Conservation (phyloP, 1,139 yeast species). For the Lodderomyces oxycetoniae region DNA sequence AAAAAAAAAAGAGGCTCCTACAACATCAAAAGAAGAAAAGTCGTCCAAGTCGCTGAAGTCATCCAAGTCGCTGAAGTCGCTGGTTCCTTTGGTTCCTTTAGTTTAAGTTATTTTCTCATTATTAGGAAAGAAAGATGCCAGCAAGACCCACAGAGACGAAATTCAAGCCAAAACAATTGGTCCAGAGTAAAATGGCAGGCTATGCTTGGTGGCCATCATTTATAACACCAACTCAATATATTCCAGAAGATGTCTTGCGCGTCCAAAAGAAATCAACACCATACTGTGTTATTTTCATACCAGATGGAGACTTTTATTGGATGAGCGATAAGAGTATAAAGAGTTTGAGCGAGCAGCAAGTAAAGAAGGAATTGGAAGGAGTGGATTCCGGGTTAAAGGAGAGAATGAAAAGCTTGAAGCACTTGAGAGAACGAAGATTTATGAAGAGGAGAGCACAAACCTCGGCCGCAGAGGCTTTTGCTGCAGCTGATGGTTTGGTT, state of each 20-base stretch:
- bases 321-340: slow-evolving; percentile 39
- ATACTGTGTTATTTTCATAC: slow-evolving; percentile 44
- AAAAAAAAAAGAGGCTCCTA: no score
- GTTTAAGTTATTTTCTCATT: not conserved
- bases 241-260: slow-evolving; percentile 35
- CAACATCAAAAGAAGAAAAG: not conserved
- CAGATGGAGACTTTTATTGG: slow-evolving; percentile 49
- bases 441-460: slow-evolving; percentile 16
- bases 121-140: slow-evolving; percentile 9
- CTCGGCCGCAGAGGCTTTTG: slow-evolving; percentile 28
- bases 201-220: slow-evolving; percentile 50
- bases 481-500: slow-evolving; percentile 34
- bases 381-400: slow-evolving; percentile 1
- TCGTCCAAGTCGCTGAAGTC: not conserved
- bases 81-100: slow-evolving; percentile 1
- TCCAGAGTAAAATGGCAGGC: slow-evolving; percentile 46
- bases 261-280: slow-evolving; percentile 38
- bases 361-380: slow-evolving; percentile 1
- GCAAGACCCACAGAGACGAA: slow-evolving; percentile 4
- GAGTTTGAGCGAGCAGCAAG: slow-evolving; percentile 15
- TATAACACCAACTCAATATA: slow-evolving; percentile 38
- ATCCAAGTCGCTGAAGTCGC: no score
- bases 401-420: slow-evolving; percentile 2
- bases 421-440: slow-evolving; percentile 12
- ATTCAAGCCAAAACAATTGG: slow-evolving; percentile 18